phyloP scores from a whole-genome alignment of 2,329 filamentous ascomycete species.

The Nemania serpens region DNA sequence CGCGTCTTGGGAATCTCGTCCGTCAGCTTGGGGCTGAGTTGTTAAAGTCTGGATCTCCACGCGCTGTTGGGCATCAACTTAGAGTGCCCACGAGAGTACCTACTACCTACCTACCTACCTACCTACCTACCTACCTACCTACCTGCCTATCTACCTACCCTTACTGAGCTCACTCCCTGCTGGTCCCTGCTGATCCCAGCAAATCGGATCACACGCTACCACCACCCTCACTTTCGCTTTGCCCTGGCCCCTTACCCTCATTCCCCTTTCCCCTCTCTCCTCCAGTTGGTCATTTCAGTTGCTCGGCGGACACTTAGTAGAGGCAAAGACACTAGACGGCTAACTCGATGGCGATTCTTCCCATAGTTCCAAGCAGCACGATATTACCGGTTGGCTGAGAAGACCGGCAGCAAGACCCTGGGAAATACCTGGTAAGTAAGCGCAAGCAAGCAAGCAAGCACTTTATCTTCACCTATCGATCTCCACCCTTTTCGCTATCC shows the following conservation, averaged over 20 bases:
- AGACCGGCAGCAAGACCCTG: slow-evolving; percentile 84
- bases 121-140: background rate
- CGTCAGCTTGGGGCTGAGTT: slow-evolving; percentile 22
- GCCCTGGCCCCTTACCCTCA: slow-evolving; percentile 4
- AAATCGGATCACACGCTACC: slow-evolving; percentile 38
- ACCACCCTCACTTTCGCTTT: slow-evolving; percentile 14
- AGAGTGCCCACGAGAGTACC: too few relatives aligned
- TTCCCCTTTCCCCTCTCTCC: background rate
- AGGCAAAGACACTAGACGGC: slow-evolving; percentile 51
- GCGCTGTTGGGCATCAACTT: slow-evolving; percentile 49
- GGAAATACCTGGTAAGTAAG: slow-evolving; percentile 89
- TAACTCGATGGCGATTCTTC: slow-evolving; percentile 61
- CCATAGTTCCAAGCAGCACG: slow-evolving; percentile 79
- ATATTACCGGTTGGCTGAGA: slow-evolving; percentile 90
- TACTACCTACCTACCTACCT: background rate
- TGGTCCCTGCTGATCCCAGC: slow-evolving; percentile 26
- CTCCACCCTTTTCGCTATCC: slow-evolving; percentile 12
- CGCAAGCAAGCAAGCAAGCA: slow-evolving; percentile 65
- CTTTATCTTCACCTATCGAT: slow-evolving; percentile 26
- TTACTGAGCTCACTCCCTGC: slow-evolving; percentile 24
- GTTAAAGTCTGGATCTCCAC: slow-evolving; percentile 32
- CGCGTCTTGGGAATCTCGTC: slow-evolving; percentile 11
- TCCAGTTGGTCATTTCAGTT: background rate
- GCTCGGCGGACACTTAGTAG: slow-evolving; percentile 2
- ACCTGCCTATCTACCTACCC: background rate